Conservation (phyloP, 257 asterid genomes). For the Gentiana macrophylla region DNA sequence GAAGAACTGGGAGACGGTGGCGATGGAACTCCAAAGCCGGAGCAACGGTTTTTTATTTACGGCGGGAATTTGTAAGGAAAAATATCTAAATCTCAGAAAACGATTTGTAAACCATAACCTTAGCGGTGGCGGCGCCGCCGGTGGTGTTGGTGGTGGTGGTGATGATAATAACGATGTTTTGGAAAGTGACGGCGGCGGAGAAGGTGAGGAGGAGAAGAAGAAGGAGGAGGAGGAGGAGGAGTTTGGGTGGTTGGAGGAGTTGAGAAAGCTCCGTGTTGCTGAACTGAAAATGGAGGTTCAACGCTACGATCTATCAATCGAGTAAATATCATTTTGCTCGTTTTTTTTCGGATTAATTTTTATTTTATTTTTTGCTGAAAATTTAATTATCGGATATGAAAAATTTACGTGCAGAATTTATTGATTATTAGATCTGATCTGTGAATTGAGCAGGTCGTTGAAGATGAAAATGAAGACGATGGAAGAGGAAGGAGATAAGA, state of each 20-base stretch:
- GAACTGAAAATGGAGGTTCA: constrained; percentile 23
- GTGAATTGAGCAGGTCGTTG: constrained; percentile 25
- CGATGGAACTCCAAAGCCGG: constrained; percentile 32
- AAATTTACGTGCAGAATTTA: constrained; percentile 8
- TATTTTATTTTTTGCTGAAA: neutral
- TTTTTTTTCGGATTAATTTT: neutral
- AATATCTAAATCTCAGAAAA: constrained; percentile 22
- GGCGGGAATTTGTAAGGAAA: constrained; percentile 22
- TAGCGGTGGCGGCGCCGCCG: constrained; percentile 5
- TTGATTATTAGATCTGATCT: constrained; percentile 21
- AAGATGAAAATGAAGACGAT: constrained; percentile 32
- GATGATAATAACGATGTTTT: neutral
- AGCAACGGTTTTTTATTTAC: constrained; percentile 10
- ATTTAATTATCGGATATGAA: neutral
- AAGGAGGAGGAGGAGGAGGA: neutral
- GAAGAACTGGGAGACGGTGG: constrained; percentile 32
- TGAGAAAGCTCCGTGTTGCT: constrained; percentile 19
- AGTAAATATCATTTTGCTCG: constrained; percentile 10
- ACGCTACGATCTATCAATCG: constrained; percentile 25
- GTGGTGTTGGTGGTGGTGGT: constrained; percentile 1
- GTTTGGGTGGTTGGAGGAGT: constrained; percentile 19
- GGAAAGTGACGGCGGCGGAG: neutral
- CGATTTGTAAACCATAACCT: constrained; percentile 15
- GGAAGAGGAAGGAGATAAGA: constrained; percentile 31
- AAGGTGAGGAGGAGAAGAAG: neutral